phyloP scores from a whole-genome alignment of 2,329 filamentous ascomycete species.

The Coniochaeta sp. region DNA sequence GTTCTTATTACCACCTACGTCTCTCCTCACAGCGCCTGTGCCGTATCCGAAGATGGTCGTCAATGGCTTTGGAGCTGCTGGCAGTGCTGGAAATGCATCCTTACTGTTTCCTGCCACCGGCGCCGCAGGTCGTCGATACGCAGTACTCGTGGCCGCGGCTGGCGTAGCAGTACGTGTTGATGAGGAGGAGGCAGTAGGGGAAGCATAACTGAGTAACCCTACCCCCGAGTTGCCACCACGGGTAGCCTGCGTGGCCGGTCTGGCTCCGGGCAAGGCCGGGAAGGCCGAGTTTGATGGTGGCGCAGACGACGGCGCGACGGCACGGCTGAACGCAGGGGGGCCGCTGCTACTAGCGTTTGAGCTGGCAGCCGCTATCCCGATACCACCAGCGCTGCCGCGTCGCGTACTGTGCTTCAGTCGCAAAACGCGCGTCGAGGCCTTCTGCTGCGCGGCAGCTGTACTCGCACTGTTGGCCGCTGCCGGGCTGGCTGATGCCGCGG shows the following conservation, averaged over 20 bases:
- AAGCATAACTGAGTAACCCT: not conserved
- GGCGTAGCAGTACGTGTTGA: not conserved
- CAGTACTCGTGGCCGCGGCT: not conserved
- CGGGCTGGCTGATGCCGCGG: constrained; percentile 54
- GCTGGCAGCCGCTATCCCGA: constrained; percentile 10
- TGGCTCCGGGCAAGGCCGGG: constrained; percentile 31
- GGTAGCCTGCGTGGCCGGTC: not conserved
- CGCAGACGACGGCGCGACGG: constrained; percentile 10
- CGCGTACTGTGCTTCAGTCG: constrained; percentile 53
- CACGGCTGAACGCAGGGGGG: constrained; percentile 12
- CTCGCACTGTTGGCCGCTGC: constrained; percentile 36
- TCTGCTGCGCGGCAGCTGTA: constrained; percentile 32
- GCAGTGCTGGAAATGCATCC: constrained; percentile 77
- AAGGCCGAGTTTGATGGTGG: constrained; percentile 28
- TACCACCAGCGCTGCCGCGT: constrained; percentile 24
- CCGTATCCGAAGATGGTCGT: constrained; percentile 59
- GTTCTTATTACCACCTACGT: constrained; percentile 35
- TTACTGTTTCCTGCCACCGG: constrained; percentile 21
- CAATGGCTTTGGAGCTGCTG: constrained; percentile 63
- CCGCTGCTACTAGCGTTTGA: constrained; percentile 15
- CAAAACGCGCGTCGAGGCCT: constrained; percentile 46
- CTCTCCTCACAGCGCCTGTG: constrained; percentile 44
- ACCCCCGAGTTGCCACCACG: not conserved
- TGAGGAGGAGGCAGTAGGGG: not conserved
- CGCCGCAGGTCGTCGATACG: constrained; percentile 2